These are phyloP conservation scores for Paraphaeosphaeria sporulosa DNA, from an alignment of 2,329 filamentous ascomycete genomes.

Conservation along the genomic window DNA sequence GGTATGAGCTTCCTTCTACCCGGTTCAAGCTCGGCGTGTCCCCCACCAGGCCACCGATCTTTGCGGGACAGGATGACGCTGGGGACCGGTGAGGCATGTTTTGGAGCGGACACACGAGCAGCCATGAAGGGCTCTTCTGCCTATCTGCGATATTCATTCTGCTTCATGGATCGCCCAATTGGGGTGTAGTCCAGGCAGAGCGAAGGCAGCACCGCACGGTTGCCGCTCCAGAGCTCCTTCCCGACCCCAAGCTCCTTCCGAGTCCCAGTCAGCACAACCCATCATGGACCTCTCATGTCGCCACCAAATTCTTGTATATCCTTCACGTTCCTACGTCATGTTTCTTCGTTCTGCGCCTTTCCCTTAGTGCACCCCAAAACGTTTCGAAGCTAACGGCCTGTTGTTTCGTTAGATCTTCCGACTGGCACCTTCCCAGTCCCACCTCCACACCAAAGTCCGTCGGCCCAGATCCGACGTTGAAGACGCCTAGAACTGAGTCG, in stretches of 20 bases:
- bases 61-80: constrained; percentile 19
- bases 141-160: constrained; percentile 25
- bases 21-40: constrained; percentile 24
- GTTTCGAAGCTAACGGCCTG: constrained; percentile 45
- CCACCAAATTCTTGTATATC: not conserved
- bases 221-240: constrained; percentile 33
- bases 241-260: constrained; percentile 29
- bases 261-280: constrained; percentile 27
- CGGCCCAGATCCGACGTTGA: constrained; percentile 50
- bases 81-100: constrained; percentile 23
- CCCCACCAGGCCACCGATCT: constrained; percentile 16
- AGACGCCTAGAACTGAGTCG: constrained; percentile 55
- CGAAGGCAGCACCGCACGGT: constrained; percentile 49
- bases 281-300: constrained; percentile 15
- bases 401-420: constrained; percentile 49
- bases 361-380: constrained; percentile 29
- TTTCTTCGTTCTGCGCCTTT: constrained; percentile 12
- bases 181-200: constrained; percentile 39
- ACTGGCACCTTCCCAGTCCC: constrained; percentile 61
- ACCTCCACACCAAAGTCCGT: constrained; percentile 57
- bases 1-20: constrained; percentile 43
- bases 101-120: constrained; percentile 8
- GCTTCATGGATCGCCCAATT: constrained; percentile 28
- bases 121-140: constrained; percentile 32
- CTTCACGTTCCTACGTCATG: constrained; percentile 12